These are phyloP conservation scores for Thelonectria discophora DNA, from an alignment of 2,329 filamentous ascomycete genomes.

Conservation along the genomic window DNA sequence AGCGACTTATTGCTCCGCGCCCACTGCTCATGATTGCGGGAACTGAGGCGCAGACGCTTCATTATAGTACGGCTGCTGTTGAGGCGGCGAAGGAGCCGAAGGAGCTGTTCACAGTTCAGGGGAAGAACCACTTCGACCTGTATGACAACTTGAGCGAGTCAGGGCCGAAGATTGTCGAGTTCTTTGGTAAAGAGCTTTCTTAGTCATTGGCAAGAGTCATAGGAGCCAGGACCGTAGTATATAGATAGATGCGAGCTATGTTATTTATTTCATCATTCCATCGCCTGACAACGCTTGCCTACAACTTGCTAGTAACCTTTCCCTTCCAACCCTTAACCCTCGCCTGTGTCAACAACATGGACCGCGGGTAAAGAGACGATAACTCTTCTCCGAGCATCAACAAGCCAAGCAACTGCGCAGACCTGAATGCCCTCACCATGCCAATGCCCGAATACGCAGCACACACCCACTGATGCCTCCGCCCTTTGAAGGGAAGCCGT, in stretches of 20 bases:
- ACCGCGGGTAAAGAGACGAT: conserved; percentile 9
- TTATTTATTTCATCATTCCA: background rate
- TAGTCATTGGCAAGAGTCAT: background rate
- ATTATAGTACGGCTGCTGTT: background rate
- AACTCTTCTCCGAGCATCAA: conserved; percentile 19
- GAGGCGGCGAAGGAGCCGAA: conserved; percentile 1
- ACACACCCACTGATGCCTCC: conserved; percentile 21
- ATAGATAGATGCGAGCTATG: background rate
- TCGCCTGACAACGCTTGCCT: background rate
- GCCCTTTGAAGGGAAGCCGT: conserved; percentile 12
- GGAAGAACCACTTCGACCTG: conserved; percentile 3
- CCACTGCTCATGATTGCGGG: conserved; percentile 1
- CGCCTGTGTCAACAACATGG: conserved; percentile 11
- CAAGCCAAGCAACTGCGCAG: conserved; percentile 14
- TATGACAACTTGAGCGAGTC: conserved; percentile 4
- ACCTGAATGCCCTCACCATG: conserved; percentile 24
- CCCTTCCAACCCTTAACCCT: conserved; percentile 5
- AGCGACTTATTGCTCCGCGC: background rate
- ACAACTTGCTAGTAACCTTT: conserved; percentile 6
- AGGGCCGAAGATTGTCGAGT: background rate
- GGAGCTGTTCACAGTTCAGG: background rate
- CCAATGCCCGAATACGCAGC: conserved; percentile 20
- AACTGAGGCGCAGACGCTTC: background rate
- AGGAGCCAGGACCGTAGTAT: background rate
- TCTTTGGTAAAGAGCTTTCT: background rate